These are phyloP conservation scores for Fomitopsis pulvina DNA, from an alignment of 768 basidiomycete genomes.

Conservation along the genomic window DNA sequence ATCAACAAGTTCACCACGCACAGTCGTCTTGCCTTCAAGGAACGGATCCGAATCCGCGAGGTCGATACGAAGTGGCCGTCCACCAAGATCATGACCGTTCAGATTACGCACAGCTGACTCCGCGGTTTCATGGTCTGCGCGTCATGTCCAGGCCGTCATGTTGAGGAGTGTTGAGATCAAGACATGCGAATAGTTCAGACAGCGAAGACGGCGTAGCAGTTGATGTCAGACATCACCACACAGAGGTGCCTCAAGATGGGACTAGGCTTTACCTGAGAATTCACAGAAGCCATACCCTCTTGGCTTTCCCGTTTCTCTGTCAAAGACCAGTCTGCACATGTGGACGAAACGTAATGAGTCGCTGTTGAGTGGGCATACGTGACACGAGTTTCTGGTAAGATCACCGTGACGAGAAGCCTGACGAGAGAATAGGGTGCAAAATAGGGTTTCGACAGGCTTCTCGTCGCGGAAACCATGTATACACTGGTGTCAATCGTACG, in stretches of 20 bases:
- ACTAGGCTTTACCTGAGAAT: slow-evolving; percentile 66
- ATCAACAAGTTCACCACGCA: slow-evolving; percentile 75
- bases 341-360: neutral
- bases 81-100: slow-evolving; percentile 87
- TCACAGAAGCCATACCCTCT: slow-evolving; percentile 93
- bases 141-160: no score
- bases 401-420: neutral
- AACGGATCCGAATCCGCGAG: slow-evolving; percentile 91
- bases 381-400: neutral
- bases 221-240: neutral
- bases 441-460: neutral
- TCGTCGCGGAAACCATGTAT: neutral
- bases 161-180: neutral
- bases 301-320: slow-evolving; percentile 91
- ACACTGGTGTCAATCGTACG: neutral
- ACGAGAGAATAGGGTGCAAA: neutral
- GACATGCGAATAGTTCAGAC: neutral
- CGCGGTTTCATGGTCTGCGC: slow-evolving; percentile 89
- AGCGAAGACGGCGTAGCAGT: no score
- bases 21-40: slow-evolving; percentile 85
- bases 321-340: slow-evolving; percentile 66
- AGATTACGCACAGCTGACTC: slow-evolving; percentile 93
- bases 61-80: slow-evolving; percentile 89
- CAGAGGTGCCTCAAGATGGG: slow-evolving; percentile 4
- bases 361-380: neutral